phyloP scores from a whole-genome alignment of 2,329 filamentous ascomycete genomes.

The Colletotrichum tropicale region DNA sequence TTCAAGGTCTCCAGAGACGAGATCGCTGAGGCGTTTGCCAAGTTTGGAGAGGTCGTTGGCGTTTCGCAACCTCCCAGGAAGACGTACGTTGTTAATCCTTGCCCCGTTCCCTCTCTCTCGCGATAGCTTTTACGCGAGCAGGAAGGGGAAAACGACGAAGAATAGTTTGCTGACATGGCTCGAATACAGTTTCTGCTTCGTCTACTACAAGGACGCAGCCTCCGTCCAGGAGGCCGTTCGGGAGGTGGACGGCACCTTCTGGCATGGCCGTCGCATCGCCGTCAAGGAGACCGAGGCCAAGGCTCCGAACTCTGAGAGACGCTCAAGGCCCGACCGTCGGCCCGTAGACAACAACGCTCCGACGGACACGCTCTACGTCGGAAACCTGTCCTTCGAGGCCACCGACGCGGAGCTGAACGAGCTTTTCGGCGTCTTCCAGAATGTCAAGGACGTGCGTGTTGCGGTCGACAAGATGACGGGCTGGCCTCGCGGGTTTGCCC shows the following conservation, averaged over 20 bases:
- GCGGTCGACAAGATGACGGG: constrained; percentile 83
- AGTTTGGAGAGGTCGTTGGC: constrained; percentile 34
- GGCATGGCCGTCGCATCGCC: constrained; percentile 20
- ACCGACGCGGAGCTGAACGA: constrained; percentile 82
- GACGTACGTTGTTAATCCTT: background rate
- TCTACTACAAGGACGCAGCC: constrained; percentile 5
- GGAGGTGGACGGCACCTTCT: constrained; percentile 20
- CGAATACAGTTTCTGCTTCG: constrained; percentile 3
- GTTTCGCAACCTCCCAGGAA: background rate
- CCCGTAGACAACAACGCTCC: background rate
- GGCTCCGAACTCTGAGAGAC: background rate
- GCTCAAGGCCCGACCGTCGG: background rate
- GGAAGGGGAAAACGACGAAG: background rate
- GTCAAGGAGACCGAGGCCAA: background rate
- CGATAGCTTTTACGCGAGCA: background rate
- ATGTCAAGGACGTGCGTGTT: constrained; percentile 78
- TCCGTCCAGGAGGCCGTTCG: background rate
- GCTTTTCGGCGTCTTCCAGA: constrained; percentile 72
- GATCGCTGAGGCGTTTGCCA: constrained; percentile 61
- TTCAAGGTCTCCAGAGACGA: constrained; percentile 70
- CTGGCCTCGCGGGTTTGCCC: constrained; percentile 82
- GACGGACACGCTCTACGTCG: constrained; percentile 71
- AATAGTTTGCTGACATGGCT: background rate
- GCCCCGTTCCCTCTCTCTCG: background rate
- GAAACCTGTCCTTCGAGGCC: constrained; percentile 87